Conservation (phyloP, 1,139 yeast species). For the Candida labiduridarum region DNA sequence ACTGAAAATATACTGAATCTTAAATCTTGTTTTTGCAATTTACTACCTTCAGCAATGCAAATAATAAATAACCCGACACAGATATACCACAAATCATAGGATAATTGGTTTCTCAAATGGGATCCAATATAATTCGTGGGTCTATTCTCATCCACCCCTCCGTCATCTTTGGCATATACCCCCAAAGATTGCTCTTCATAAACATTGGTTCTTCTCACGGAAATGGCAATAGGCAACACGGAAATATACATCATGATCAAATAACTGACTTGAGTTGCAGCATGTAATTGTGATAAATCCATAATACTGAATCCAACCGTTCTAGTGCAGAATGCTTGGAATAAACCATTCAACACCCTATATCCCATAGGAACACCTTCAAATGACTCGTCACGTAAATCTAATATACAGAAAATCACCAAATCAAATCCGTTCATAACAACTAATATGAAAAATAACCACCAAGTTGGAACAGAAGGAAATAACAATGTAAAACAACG, state of each 20-base stretch:
- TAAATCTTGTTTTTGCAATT: slow-evolving; percentile 47
- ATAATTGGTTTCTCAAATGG: slow-evolving; percentile 87
- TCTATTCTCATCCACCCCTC: slow-evolving; percentile 36
- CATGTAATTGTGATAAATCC: slow-evolving; percentile 69
- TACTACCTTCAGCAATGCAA: slow-evolving; percentile 80
- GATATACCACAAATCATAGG: slow-evolving; percentile 94
- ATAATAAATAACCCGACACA: slow-evolving; percentile 83
- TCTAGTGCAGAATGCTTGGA: slow-evolving; percentile 90
- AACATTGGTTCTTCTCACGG: slow-evolving; percentile 94
- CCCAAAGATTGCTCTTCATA: slow-evolving; percentile 97
- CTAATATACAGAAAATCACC: slow-evolving; percentile 76
- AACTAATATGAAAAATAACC: slow-evolving; percentile 78
- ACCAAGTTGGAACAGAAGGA: slow-evolving; percentile 94
- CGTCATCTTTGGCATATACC: slow-evolving; percentile 56
- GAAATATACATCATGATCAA: slow-evolving; percentile 98
- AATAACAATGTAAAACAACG: slow-evolving; percentile 92
- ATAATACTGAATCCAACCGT: slow-evolving; percentile 89
- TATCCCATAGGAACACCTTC: slow-evolving; percentile 61
- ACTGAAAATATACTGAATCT: slow-evolving; percentile 70
- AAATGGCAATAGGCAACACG: slow-evolving; percentile 92
- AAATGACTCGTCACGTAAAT: slow-evolving; percentile 55
- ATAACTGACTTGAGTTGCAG: slow-evolving; percentile 92
- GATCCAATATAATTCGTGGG: slow-evolving; percentile 74
- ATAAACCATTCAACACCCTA: slow-evolving; percentile 77
- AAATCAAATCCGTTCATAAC: slow-evolving; percentile 76